phyloP scores from a whole-genome alignment of 179 eudicot genomes.

The Drosera spatulata region DNA sequence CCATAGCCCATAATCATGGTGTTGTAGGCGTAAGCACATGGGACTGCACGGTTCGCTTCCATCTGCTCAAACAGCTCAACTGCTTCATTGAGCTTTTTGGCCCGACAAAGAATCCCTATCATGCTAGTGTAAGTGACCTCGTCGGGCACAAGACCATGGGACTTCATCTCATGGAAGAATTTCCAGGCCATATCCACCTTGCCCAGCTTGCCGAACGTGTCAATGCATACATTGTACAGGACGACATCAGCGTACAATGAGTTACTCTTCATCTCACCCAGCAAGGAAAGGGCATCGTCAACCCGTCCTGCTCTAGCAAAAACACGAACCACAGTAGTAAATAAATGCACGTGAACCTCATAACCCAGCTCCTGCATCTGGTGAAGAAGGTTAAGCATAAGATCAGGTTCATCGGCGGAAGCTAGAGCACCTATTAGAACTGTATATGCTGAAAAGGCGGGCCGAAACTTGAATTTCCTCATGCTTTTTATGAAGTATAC shows the following conservation, averaged over 20 bases:
- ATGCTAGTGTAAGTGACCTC: constrained; percentile 91
- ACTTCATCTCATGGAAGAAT: constrained; percentile 83
- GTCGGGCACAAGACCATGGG: constrained; percentile 70
- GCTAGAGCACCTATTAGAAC: constrained; percentile 80
- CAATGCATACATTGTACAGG: constrained; percentile 87
- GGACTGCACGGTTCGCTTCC: constrained; percentile 65
- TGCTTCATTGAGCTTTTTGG: constrained; percentile 69
- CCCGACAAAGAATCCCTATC: constrained; percentile 83
- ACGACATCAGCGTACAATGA: constrained; percentile 65
- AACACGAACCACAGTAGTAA: constrained; percentile 73
- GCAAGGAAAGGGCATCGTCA: constrained; percentile 74
- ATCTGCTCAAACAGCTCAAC: constrained; percentile 73
- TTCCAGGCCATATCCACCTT: constrained; percentile 99
- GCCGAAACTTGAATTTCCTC: constrained; percentile 84
- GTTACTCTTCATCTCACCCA: constrained; percentile 83
- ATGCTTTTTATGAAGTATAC: constrained; percentile 48
- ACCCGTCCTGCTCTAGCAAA: constrained; percentile 76
- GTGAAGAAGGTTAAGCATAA: constrained; percentile 57
- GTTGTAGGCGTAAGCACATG: constrained; percentile 98
- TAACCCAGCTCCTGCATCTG: constrained; percentile 97
- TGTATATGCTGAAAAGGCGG: constrained; percentile 91
- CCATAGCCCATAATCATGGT: constrained; percentile 99
- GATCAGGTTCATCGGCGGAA: constrained; percentile 45
- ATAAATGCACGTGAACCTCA: constrained; percentile 74
- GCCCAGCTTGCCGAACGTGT: constrained; percentile 89